These are phyloP conservation scores for Phytopythium boreale DNA, from an alignment of 352 stramenopile genomes.

Conservation along the genomic window DNA sequence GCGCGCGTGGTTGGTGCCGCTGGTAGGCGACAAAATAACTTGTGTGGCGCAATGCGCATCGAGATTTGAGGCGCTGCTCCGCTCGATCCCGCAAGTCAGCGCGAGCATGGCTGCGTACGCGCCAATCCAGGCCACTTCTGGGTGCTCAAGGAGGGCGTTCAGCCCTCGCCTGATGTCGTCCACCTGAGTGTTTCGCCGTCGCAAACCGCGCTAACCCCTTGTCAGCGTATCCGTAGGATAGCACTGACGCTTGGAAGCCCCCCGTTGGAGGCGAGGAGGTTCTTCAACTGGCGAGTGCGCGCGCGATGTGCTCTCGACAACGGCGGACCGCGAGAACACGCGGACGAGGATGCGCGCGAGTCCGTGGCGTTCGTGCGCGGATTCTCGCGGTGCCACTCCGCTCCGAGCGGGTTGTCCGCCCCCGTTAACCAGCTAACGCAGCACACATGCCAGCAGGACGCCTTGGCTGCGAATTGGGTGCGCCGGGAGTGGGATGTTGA, in stretches of 20 bases:
- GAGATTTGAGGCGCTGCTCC: neutral
- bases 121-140: neutral
- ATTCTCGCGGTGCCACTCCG: neutral
- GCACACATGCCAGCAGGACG: too few relatives aligned
- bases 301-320: too few relatives aligned
- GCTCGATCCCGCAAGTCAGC: neutral
- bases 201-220: neutral
- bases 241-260: too few relatives aligned
- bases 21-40: neutral
- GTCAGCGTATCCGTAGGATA: too few relatives aligned
- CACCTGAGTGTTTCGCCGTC: too few relatives aligned
- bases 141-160: neutral
- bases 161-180: neutral
- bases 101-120: neutral
- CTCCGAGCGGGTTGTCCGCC: too few relatives aligned
- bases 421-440: too few relatives aligned
- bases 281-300: neutral
- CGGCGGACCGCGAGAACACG: neutral
- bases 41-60: neutral
- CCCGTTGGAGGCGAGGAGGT: too few relatives aligned
- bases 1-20: neutral
- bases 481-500: slow-evolving; percentile 3
- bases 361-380: neutral
- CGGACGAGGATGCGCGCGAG: neutral
- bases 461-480: neutral